These are phyloP conservation scores for Voacanga thouarsii DNA, from an alignment of 257 asterid genomes.

Conservation along the genomic window DNA sequence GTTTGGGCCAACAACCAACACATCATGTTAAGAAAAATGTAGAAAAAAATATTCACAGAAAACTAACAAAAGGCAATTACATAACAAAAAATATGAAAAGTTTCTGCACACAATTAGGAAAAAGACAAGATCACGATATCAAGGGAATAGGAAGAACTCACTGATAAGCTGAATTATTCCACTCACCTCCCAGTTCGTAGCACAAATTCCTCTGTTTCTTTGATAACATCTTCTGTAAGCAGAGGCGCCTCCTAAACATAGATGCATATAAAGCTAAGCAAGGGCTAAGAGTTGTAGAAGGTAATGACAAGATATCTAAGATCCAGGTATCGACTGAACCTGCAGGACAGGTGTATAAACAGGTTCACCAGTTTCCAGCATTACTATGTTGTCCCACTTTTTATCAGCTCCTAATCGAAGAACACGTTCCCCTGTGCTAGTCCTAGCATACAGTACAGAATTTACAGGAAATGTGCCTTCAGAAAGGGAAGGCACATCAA, in stretches of 20 bases:
- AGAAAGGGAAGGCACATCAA: constrained; percentile 36
- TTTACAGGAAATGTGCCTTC: constrained; percentile 40
- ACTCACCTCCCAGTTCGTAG: constrained; percentile 92
- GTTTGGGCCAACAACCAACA: not conserved
- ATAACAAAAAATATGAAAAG: not conserved
- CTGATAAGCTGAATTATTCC: not conserved
- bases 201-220: constrained; percentile 98
- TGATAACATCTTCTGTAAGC: constrained; percentile 90
- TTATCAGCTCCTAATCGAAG: constrained; percentile 88
- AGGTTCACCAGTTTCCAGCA: constrained; percentile 96
- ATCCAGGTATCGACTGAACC: constrained; percentile 47
- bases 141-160: not conserved
- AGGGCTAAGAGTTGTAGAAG: constrained; percentile 16
- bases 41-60: not conserved
- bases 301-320: constrained; percentile 12
- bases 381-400: constrained; percentile 56
- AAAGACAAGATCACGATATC: not conserved
- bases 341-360: constrained; percentile 85
- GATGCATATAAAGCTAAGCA: constrained; percentile 24
- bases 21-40: not conserved
- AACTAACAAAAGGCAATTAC: not conserved
- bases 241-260: constrained; percentile 77
- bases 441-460: constrained; percentile 59
- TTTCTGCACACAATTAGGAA: not conserved
- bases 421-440: constrained; percentile 70